Base-by-base conservation (phyloP, 768 basidiomycete genomes). In the Lentinula lateritia region DNA sequence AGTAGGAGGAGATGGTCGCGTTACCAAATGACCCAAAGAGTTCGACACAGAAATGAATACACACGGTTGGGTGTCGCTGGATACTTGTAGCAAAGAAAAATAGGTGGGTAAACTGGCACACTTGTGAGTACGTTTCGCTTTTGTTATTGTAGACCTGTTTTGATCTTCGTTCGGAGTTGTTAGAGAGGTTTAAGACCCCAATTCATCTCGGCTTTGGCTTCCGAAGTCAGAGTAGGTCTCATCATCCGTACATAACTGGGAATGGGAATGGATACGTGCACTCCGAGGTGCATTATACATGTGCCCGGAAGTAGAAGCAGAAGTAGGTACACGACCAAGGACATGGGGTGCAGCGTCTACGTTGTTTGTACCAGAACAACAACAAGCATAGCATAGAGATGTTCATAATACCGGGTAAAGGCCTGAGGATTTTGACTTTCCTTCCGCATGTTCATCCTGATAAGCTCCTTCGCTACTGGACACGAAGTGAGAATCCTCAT, bases 71-170 rank as follows among this genome's bases (percentile, higher is more conserved):
- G 56, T 64, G 16, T 76, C 66, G 53, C 78, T 78, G 64, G 73
- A 75, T 65, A 85, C 75, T 69, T 85, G 83, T 42, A 92, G 80
- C 61, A 90, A 78, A 52, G 88, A 89, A 71, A 92, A 92, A 72
- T 85, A 89, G 18, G 87, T 83, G 20, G 89, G 89, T 34, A 92
- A 81, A 70, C 85, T 88, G 50, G 85, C 84, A 70, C 89, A 87
- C 71, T 85, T 88, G 67, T 83, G 85, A 66, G 73, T 77, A 61
- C 77, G 79, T 73, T 77, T 83, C 60, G 77, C 58, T 70, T 75
- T 80, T 64, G 75, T 63, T 66, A 72, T 64, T 36, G 66, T 69
- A 50, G 66, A 55, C n/a, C 16, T 34, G 13, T 52, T 52, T 7
- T 58, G 23, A 50, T 50, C 61, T 39, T 59, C 57, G 16, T 59